Base-by-base conservation (phyloP, 352 stramenopile genomes). In the Blastocystis sp. region DNA sequence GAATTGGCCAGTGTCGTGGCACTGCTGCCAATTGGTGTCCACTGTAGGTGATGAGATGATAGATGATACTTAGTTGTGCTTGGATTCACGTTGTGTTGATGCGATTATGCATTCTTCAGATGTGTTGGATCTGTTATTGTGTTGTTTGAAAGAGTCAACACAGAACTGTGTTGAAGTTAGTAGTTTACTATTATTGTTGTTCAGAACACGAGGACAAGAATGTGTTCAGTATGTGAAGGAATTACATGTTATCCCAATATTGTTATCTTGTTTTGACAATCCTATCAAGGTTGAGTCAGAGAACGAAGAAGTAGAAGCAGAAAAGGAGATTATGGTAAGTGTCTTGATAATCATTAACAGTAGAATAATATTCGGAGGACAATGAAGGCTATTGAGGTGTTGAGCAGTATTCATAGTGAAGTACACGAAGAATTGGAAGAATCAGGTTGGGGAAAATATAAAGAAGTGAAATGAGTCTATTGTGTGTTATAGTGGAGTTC, bases 331-430 rank as follows among this genome's bases (percentile, higher is more conserved):
- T 2, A 27, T 66, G 15, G 73, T 84, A 37, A 30, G 70, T 11
- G 42, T 27, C 1, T 1, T 24, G 4, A 7, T 33, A 4, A 56
- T 33, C 0, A n/a, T 0, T 81, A 27, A 81, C 6, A n/a, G 42
- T 62, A 81, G 70, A 81, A 15, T 17, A 69, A 53, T 15, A 42
- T 84, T 17, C 15, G 48, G 27, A 62, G 53, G 27, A 69, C 53
- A 37, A 37, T 84, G 56, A 37, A 66, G 17, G n/a, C 15, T 1
- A 66, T 84, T 22, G 73, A 66, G 44, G 68, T 66, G 56, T 37
- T 84, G 73, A 17, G 30, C 5, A 53, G 58, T 37, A 66, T 84
- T 53, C 30, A 60, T 35, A 84, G 68, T 54, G 73, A 84, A n/a
- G 48, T 81, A 19, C 24, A 7, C 17, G 15, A 22, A n/a, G 33